Conservation (phyloP, 192 early-diverging fungal genomes). For the Backusella tuberculispora region DNA sequence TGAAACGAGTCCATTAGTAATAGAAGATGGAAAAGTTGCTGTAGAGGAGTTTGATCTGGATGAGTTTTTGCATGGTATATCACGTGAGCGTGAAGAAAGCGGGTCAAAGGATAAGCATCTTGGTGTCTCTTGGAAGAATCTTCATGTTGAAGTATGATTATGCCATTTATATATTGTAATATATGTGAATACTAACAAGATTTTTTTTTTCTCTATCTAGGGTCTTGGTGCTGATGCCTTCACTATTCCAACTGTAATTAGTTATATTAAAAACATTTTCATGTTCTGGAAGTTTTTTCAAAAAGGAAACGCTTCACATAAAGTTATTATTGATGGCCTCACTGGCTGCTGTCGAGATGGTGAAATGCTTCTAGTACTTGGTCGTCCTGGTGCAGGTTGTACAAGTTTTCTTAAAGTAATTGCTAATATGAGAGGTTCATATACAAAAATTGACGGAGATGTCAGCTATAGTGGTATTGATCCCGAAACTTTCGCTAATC, state of each 20-base stretch:
- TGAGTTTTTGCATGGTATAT: slow-evolving; percentile 33
- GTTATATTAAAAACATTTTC: not conserved
- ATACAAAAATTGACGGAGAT: slow-evolving; percentile 55
- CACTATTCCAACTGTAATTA: slow-evolving; percentile 27
- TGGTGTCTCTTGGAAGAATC: slow-evolving; percentile 40
- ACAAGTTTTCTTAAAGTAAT: slow-evolving; percentile 65
- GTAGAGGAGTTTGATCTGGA: slow-evolving; percentile 36
- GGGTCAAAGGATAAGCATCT: slow-evolving; percentile 37
- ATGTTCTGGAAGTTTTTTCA: not conserved
- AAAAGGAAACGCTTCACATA: slow-evolving; percentile 20
- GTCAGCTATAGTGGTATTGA: slow-evolving; percentile 71
- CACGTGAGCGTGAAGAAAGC: not conserved
- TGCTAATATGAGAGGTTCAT: slow-evolving; percentile 58
- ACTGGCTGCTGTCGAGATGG: slow-evolving; percentile 73
- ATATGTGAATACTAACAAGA: not conserved
- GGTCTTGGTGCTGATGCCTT: slow-evolving; percentile 37
- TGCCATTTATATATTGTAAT: not conserved
- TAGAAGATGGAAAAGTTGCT: slow-evolving; percentile 31
- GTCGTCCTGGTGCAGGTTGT: slow-evolving; percentile 73
- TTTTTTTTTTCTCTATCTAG: not conserved
- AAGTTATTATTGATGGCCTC: slow-evolving; percentile 58
- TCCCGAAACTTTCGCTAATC: slow-evolving; percentile 54
- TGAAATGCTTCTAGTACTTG: slow-evolving; percentile 72
- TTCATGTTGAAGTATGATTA: slow-evolving; percentile 30
- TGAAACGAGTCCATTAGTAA: slow-evolving; percentile 11